Conservation (phyloP, 192 early-diverging fungal species). For the Globomyces pollinis-pini region DNA sequence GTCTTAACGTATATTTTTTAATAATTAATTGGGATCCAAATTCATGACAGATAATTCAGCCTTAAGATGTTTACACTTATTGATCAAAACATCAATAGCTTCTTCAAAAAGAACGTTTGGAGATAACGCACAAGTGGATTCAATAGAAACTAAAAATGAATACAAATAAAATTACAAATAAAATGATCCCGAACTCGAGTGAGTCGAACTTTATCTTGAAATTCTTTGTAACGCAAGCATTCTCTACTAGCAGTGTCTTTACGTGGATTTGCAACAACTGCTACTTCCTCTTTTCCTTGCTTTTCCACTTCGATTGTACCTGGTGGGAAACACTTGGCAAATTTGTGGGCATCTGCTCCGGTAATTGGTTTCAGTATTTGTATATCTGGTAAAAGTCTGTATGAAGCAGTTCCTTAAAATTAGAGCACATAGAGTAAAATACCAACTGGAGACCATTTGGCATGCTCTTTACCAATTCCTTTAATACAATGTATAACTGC, state of each 20-base stretch:
- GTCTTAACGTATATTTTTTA: background rate
- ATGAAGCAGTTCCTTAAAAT: slow-evolving; percentile 78
- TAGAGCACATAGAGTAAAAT: background rate
- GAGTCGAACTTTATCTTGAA: slow-evolving; percentile 81
- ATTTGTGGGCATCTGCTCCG: slow-evolving; percentile 72
- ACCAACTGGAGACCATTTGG: slow-evolving; percentile 94
- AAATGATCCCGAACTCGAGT: slow-evolving; percentile 93
- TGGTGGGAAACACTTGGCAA: slow-evolving; percentile 76
- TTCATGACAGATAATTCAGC: slow-evolving; percentile 33
- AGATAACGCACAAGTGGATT: slow-evolving; percentile 74
- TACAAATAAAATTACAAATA: slow-evolving; percentile 66
- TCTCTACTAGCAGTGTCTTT: slow-evolving; percentile 94
- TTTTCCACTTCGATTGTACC: slow-evolving; percentile 76
- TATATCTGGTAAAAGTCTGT: slow-evolving; percentile 90
- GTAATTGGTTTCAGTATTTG: slow-evolving; percentile 74
- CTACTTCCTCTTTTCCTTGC: slow-evolving; percentile 61
- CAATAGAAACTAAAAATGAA: slow-evolving; percentile 59
- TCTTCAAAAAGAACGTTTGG: slow-evolving; percentile 71
- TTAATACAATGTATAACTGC: slow-evolving; percentile 84
- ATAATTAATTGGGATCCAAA: background rate
- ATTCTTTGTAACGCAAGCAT: slow-evolving; percentile 85
- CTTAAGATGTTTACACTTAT: slow-evolving; percentile 71
- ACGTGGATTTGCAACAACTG: slow-evolving; percentile 78
- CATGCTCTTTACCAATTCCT: slow-evolving; percentile 91
- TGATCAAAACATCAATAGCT: slow-evolving; percentile 69